Conservation (phyloP, 78 protist species). For the Dictyostelium capitatum region DNA sequence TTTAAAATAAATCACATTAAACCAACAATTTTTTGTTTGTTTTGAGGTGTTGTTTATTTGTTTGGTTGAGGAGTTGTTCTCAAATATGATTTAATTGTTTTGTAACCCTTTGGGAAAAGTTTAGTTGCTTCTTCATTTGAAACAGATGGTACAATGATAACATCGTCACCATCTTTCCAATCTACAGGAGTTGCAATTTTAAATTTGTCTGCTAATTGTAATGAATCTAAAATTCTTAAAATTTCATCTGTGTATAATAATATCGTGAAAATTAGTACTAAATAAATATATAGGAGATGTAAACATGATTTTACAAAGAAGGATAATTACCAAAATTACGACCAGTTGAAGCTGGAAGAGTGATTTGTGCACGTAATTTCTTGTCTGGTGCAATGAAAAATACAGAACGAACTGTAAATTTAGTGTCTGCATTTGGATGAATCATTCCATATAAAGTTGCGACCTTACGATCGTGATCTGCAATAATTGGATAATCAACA, state of each 20-base stretch:
- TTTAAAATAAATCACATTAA: too few relatives aligned
- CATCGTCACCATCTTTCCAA: constrained; percentile 88
- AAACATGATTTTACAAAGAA: not conserved
- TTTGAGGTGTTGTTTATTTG: not conserved
- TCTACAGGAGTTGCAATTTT: constrained; percentile 90
- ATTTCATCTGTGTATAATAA: constrained; percentile 72
- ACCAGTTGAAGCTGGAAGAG: constrained; percentile 88
- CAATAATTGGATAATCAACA: constrained; percentile 88
- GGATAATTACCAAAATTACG: constrained; percentile 40
- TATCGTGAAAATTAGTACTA: too few relatives aligned
- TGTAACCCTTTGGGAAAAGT: constrained; percentile 76
- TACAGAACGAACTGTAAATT: constrained; percentile 81
- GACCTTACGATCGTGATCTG: constrained; percentile 80
- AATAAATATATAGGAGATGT: not conserved
- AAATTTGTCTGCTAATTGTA: constrained; percentile 88
- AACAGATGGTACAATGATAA: constrained; percentile 84
- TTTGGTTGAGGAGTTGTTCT: constrained; percentile 57
- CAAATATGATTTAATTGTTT: constrained; percentile 41
- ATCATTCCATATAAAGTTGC: constrained; percentile 89
- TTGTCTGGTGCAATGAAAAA: constrained; percentile 85
- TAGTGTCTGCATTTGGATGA: constrained; percentile 71
- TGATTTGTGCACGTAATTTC: constrained; percentile 79
- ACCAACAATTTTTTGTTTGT: too few relatives aligned
- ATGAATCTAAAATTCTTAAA: constrained; percentile 87
- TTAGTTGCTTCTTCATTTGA: constrained; percentile 75